These are phyloP conservation scores for Penicillium sp. DNA, from an alignment of 2,329 filamentous ascomycete species.

Conservation along the genomic window DNA sequence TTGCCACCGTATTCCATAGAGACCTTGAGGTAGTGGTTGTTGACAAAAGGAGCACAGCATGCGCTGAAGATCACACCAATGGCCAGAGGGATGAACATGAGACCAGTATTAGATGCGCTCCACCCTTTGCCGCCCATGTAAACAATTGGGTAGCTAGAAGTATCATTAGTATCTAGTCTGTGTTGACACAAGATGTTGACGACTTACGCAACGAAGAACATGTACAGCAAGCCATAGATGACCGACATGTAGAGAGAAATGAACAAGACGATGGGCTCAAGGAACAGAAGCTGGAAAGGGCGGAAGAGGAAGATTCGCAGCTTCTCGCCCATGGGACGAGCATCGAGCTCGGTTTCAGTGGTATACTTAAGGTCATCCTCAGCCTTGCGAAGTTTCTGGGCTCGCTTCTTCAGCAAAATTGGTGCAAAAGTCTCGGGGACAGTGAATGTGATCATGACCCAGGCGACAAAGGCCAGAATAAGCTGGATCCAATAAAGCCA, in stretches of 20 bases:
- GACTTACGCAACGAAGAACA: slow-evolving; percentile 54
- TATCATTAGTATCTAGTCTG: slow-evolving; percentile 11
- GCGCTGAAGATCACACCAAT: slow-evolving; percentile 70
- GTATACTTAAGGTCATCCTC: slow-evolving; percentile 67
- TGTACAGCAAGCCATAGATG: slow-evolving; percentile 53
- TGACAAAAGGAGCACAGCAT: slow-evolving; percentile 66
- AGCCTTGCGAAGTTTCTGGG: slow-evolving; percentile 66
- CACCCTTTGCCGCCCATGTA: slow-evolving; percentile 80
- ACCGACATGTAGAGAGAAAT: slow-evolving; percentile 84
- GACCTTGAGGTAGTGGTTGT: slow-evolving; percentile 73
- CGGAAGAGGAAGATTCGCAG: slow-evolving; percentile 72
- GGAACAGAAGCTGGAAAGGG: slow-evolving; percentile 80
- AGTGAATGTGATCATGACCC: slow-evolving; percentile 78
- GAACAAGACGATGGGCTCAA: slow-evolving; percentile 80
- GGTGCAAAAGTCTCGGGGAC: slow-evolving; percentile 87
- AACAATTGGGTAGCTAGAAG: slow-evolving; percentile 52
- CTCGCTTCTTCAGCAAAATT: slow-evolving; percentile 67
- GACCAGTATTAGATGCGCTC: slow-evolving; percentile 67
- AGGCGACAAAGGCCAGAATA: slow-evolving; percentile 68
- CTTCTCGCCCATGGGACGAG: slow-evolving; percentile 65
- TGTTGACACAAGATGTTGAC: slow-evolving; percentile 31
- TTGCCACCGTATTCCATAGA: slow-evolving; percentile 63
- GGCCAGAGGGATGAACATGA: slow-evolving; percentile 84
- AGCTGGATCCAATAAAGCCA: slow-evolving; percentile 88
- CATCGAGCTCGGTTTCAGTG: slow-evolving; percentile 77